Evolutionary conservation across 2,329 filamentous ascomycete species (phyloP), one percentile per base, ranked within the genome.

Genomic region (Arthroderma sp.): DNA sequence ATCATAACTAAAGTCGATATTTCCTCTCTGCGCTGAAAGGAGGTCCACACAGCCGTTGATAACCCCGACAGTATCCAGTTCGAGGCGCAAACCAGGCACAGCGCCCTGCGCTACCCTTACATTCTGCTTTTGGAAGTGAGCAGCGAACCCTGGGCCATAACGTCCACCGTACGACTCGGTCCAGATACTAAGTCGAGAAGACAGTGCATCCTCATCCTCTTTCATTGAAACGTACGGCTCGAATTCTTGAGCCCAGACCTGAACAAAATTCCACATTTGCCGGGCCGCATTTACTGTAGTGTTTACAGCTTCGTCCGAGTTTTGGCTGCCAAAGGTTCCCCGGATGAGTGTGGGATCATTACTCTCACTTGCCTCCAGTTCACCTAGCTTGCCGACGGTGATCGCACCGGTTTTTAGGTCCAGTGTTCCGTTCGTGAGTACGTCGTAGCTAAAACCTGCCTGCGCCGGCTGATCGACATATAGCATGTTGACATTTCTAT

Each of bases 391-490:
- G 27, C 36, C 31, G 2, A 33, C 37, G 22, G 32, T 32, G 22
- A 45, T 33, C 36, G 29, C 36, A 22, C 38, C 38, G 5, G 37
- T 45, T n/a, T 34, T 34, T 11, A 45, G 27, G 30, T 45, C 38
- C 5, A 45, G 28, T 1, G 37, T 40, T 22, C 36, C 43, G 32
- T 40, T 40, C 11, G 38, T 36, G 5, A 45, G 29, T 28, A 40
- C 43, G 34, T 56, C 60, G 55, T 75, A 76, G 1, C 68, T 73
- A 51, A 75, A 69, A 3, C 74, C 74, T 6, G 71, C 68, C n/a
- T 69, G 67, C 5, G 68, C 69, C 11, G 73, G 79, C 55, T 81
- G 71, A 51, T 83, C 79, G 51, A 83, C 72, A 59, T 80, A 83
- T 8, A 83, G 69, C 68, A 82, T 73, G 53, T 82, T 81, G 51